A percentile compares a stretch with the other conserved stretches of the same genome.
These are phyloP conservation scores for Pseudopithomyces chartarum DNA, from an alignment of 2,329 filamentous ascomycete genomes.

Conservation along the genomic window DNA sequence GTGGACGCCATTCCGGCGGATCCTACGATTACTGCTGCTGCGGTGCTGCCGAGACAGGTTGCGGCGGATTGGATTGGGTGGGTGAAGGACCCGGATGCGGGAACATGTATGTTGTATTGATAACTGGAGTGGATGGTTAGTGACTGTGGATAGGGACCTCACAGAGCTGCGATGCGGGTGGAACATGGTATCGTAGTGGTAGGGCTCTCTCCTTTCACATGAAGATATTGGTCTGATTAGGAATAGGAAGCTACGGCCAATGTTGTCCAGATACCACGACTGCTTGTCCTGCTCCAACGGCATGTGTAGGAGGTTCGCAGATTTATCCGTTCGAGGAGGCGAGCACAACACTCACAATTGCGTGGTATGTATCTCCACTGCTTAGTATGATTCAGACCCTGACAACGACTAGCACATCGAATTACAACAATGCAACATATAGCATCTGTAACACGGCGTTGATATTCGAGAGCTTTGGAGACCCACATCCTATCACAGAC, in stretches of 20 bases:
- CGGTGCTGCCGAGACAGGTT: conserved; percentile 34
- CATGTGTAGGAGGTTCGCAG: conserved; percentile 30
- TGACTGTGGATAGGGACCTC: conserved; percentile 25
- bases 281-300: conserved; percentile 31
- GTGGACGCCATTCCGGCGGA: conserved; percentile 27
- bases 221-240: neutral
- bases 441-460: conserved; percentile 37
- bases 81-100: conserved; percentile 16
- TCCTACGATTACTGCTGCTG: conserved; percentile 35
- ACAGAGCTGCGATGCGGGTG: conserved; percentile 24
- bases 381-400: neutral
- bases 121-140: neutral
- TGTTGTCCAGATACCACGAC: conserved; percentile 31
- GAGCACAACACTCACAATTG: conserved; percentile 26
- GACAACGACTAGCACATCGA: conserved; percentile 22
- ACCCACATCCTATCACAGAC: conserved; percentile 32
- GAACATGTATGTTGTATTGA: conserved; percentile 28
- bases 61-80: conserved; percentile 32
- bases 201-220: neutral
- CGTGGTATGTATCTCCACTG: conserved; percentile 22
- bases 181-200: conserved; percentile 36
- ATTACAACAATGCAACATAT: conserved; percentile 23
- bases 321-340: conserved; percentile 25
- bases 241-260: conserved; percentile 29
- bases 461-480: conserved; percentile 35